Evolutionary conservation across 768 basidiomycete genomes (phyloP), one percentile per base, ranked within the genome.

Genomic region (Coprinellus aureogranulatus): DNA sequence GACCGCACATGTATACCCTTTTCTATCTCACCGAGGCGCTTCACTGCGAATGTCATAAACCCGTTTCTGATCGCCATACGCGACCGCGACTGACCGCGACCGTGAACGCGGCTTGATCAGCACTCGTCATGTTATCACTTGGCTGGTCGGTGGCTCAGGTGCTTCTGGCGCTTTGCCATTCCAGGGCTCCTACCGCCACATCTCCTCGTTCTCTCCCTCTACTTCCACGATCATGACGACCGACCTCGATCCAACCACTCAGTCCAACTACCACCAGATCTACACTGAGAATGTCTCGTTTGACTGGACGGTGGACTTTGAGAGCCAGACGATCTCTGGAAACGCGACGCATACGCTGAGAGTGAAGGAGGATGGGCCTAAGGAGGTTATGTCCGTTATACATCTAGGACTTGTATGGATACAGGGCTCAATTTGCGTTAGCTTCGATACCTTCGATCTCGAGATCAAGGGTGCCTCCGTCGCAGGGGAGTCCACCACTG

Each of bases 301-400:
- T 51, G 80, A 89, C 61, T 96, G 93, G 94, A 72, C 64, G 0
- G 72, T 97, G 61, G 86, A 97, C 72, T 97, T 93, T 68, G 64
- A 76, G 0, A 67, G 76, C 2, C 71, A 86, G 63, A 72, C 78
- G 51, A 75, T 96, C 59, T 68, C 72, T 28, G 94, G 95, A 0
- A 78, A 81, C 20, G 90, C 80, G 9, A 80, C 76, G 0, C 87
- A 95, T 67, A 76, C 74, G 5, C 70, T 97, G 52, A 69, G 70
- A 12, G 83, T 85, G 9, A 78, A 77, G 54, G 76, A 77, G 52
- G 77, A 81, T 53, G 77, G 70, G 3, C 81, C 88, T 11, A 66
- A 76, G 34, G 76, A 87, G 65, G 83, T 85, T 30, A 74, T 90
- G 89, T 90, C 64, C 61, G 82, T 67, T 22, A 11, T 20, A 18